Evolutionary conservation across 1,284 basidiomycete genomes (phyloP), one percentile per base, ranked within the genome.

Genomic region (Grifola frondosa): DNA sequence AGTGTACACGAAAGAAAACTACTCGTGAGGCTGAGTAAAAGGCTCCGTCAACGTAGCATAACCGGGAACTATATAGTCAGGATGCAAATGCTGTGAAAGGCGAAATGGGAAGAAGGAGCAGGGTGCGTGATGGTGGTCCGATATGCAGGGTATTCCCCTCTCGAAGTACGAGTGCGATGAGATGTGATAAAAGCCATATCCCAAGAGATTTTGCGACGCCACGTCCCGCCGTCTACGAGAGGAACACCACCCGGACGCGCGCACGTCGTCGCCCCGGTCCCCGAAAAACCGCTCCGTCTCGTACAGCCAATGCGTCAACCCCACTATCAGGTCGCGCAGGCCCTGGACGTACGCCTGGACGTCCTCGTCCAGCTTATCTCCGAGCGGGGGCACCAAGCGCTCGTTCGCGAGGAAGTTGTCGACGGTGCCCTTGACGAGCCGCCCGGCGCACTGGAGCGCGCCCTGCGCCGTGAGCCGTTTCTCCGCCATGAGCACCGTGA

Each of bases 221-320:
- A n/a, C n/a, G n/a, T n/a, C n/a, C n/a, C n/a, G n/a, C n/a, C n/a
- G n/a, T n/a, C n/a, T n/a, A n/a, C n/a, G n/a, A n/a, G n/a, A n/a
- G n/a, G n/a, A n/a, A n/a, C n/a, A n/a, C 82, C 81, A 84, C 23
- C 81, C 79, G 59, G 79, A 80, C 6, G 69, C 66, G 52, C 77
- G 67, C 15, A 82, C 74, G 53, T 84, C 77, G 34, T 71, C 72
- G 1, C 77, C 78, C 43, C 73, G 74, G 26, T 69, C 68, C 30
- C 77, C 78, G 43, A 84, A 74, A 53, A 75, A 81, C 36, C 78
- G 53, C 42, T 78, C 70, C 3, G 73, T 78, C 59, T 81, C 78
- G 50, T 82, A 84, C 16, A 71, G 45, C 80, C 80, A 83, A 48
- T 83, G 73, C 13, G 78, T 55, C 13, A 63, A 66, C 2, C 79